phyloP scores from a whole-genome alignment of 129 eudicot species.

The Helianthus tuberosus region DNA sequence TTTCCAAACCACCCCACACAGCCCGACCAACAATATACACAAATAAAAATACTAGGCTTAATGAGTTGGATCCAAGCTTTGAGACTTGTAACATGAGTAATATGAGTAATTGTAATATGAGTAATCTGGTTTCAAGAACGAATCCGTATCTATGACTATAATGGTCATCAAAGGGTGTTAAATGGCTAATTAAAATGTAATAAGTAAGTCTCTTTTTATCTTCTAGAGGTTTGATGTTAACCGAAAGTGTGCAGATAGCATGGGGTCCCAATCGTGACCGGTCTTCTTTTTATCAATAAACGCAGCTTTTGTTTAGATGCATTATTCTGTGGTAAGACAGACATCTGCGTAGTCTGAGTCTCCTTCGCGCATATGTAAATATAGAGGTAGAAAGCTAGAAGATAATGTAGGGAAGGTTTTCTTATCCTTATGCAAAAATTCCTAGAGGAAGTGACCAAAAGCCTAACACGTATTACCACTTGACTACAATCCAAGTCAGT shows the following conservation, averaged over 20 bases:
- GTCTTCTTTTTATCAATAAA: slow-evolving; percentile 9
- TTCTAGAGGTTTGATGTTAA: not conserved
- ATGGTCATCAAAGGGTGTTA: not conserved
- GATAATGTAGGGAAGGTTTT: slow-evolving; percentile 38
- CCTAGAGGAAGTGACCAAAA: slow-evolving; percentile 23
- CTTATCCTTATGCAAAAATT: slow-evolving; percentile 28
- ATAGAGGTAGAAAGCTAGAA: slow-evolving; percentile 20
- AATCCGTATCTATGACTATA: no score
- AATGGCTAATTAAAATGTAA: not conserved
- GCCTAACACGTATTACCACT: slow-evolving; percentile 35
- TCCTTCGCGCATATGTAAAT: not conserved
- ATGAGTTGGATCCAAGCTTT: not conserved
- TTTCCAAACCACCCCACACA: no score
- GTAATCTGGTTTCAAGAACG: no score
- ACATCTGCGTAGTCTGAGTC: not conserved
- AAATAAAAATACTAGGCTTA: not conserved
- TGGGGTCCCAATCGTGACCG: not conserved
- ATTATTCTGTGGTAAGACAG: slow-evolving; percentile 1
- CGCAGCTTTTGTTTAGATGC: not conserved
- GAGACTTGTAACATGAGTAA: no score
- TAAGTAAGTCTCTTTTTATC: not conserved
- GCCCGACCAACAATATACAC: not conserved
- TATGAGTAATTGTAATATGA: no score
- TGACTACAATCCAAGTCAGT: slow-evolving; percentile 37
- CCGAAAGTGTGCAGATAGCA: not conserved